phyloP scores from a whole-genome alignment of 176 grass and related monocot genomes.

The Rhynchospora tenuis region DNA sequence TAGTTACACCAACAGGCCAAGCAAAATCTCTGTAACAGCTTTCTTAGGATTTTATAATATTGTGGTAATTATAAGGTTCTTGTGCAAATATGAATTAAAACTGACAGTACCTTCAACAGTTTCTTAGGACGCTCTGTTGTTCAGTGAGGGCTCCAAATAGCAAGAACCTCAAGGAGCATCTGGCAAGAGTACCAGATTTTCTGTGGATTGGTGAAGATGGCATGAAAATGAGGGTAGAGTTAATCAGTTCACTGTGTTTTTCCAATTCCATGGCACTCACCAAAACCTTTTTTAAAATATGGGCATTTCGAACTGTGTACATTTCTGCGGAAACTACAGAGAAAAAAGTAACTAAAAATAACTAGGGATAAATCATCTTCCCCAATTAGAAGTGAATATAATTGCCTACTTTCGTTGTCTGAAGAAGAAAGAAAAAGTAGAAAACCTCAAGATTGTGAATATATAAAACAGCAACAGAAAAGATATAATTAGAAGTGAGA shows the following conservation, averaged over 20 bases:
- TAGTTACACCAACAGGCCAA: background rate
- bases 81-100: background rate
- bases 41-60: background rate
- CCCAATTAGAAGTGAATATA: too few relatives aligned
- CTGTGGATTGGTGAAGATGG: slow-evolving; percentile 83
- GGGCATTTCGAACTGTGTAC: background rate
- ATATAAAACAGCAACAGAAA: background rate
- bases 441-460: background rate
- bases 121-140: slow-evolving; percentile 50
- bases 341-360: background rate
- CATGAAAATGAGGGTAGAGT: slow-evolving; percentile 79
- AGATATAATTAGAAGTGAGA: background rate
- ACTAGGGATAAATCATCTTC: background rate
- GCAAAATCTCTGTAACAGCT: background rate
- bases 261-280: background rate
- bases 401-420: background rate
- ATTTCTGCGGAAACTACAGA: background rate
- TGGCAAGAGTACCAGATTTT: slow-evolving; percentile 60
- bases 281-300: slow-evolving; percentile 18
- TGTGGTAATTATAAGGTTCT: background rate
- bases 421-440: background rate
- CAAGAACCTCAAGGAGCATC: slow-evolving; percentile 51
- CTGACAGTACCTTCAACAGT: slow-evolving; percentile 24
- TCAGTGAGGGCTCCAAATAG: slow-evolving; percentile 46
- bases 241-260: background rate